Conservation (phyloP, 2,329 filamentous ascomycete species). For the Cladosporium sp. region DNA sequence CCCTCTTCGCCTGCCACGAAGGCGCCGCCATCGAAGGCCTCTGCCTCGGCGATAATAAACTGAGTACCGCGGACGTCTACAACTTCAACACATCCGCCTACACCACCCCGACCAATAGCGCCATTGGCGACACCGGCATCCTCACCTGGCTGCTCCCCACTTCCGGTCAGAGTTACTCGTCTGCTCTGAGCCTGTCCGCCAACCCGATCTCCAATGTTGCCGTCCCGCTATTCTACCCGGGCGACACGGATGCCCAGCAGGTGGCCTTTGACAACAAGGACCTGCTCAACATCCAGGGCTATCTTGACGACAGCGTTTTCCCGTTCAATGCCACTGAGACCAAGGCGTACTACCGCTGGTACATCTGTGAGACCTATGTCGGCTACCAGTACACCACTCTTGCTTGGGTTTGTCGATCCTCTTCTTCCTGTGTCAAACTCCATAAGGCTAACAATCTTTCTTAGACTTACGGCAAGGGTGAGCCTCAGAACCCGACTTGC, state of each 20-base stretch:
- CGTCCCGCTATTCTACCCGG: slow-evolving; percentile 43
- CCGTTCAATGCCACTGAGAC: slow-evolving; percentile 33
- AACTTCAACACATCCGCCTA: slow-evolving; percentile 27
- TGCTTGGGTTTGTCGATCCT: slow-evolving; percentile 37
- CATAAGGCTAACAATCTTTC: background rate
- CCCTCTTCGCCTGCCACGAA: slow-evolving; percentile 48
- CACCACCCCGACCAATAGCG: slow-evolving; percentile 22
- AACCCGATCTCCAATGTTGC: slow-evolving; percentile 45
- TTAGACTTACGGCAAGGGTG: slow-evolving; percentile 36
- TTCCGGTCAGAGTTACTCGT: slow-evolving; percentile 31
- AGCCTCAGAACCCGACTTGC: slow-evolving; percentile 50
- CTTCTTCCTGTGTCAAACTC: background rate
- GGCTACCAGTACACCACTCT: slow-evolving; percentile 47
- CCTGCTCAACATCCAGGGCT: slow-evolving; percentile 42
- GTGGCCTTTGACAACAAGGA: slow-evolving; percentile 45
- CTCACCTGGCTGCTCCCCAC: slow-evolving; percentile 32
- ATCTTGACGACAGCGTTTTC: slow-evolving; percentile 41
- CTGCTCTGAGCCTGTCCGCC: slow-evolving; percentile 20
- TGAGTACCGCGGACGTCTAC: slow-evolving; percentile 19
- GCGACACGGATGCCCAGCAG: slow-evolving; percentile 24
- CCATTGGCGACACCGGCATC: slow-evolving; percentile 38
- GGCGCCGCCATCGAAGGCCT: slow-evolving; percentile 52
- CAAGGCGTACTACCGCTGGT: slow-evolving; percentile 45
- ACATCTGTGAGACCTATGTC: slow-evolving; percentile 44
- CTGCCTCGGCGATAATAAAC: slow-evolving; percentile 36